These are phyloP conservation scores for Populus alba DNA, from an alignment of 345 rosid genomes.

Conservation along the genomic window DNA sequence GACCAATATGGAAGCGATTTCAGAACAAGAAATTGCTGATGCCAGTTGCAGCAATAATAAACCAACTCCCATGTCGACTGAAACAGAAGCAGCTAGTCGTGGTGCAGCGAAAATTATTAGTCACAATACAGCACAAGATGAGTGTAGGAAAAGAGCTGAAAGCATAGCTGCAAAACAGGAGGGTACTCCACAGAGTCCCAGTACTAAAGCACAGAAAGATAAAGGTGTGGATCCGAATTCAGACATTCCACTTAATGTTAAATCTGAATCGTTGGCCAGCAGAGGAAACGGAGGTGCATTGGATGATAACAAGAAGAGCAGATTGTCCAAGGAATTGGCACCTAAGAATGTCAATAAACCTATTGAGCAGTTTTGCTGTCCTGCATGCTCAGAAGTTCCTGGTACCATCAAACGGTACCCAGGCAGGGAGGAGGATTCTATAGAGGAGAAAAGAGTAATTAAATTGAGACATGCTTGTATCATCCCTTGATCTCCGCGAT, in stretches of 20 bases:
- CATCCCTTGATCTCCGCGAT: too few species aligned
- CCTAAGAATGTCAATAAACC: constrained; percentile 61
- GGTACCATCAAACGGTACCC: too few species aligned
- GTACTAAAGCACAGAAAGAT: constrained; percentile 27
- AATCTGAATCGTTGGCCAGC: constrained; percentile 43
- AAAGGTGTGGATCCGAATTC: constrained; percentile 30
- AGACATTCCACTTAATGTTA: constrained; percentile 24
- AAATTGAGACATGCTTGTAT: too few species aligned
- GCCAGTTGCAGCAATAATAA: not conserved
- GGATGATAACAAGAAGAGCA: constrained; percentile 55
- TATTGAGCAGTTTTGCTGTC: constrained; percentile 79
- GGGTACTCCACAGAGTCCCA: not conserved
- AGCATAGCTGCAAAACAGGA: constrained; percentile 28
- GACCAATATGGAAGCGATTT: not conserved
- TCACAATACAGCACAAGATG: constrained; percentile 41
- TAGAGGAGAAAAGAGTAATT: too few species aligned
- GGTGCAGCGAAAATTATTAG: constrained; percentile 27
- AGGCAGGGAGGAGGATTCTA: too few species aligned
- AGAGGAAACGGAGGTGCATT: constrained; percentile 36
- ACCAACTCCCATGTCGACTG: constrained; percentile 27
- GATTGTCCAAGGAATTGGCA: constrained; percentile 43
- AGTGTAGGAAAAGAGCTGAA: constrained; percentile 46
- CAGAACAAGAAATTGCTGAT: not conserved
- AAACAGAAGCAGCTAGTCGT: constrained; percentile 41
- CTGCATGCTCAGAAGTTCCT: constrained; percentile 78